These are phyloP conservation scores for Arabidopsis arenosa DNA, from an alignment of 345 rosid species.

Conservation along the genomic window DNA sequence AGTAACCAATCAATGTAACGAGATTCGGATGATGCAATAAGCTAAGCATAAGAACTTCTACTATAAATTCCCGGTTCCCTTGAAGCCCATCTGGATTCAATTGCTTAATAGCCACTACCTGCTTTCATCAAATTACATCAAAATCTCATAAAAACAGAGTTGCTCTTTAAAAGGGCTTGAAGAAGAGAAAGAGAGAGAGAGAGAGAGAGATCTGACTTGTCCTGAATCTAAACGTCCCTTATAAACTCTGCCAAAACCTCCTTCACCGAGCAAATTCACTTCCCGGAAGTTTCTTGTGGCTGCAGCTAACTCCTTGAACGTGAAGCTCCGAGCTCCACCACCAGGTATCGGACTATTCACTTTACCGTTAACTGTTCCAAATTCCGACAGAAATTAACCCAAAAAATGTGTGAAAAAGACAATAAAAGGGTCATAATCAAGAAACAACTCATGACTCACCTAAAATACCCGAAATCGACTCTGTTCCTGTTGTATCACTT, in stretches of 20 bases:
- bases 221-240: slow-evolving; percentile 83
- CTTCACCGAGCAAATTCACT: slow-evolving; percentile 85
- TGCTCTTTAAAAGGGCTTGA: slow-evolving; percentile 1
- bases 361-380: slow-evolving; percentile 49
- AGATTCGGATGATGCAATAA: slow-evolving; percentile 85
- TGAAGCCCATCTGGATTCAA: slow-evolving; percentile 90
- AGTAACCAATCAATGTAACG: slow-evolving; percentile 88
- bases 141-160: slow-evolving; percentile 1
- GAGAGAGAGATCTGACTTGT: slow-evolving; percentile 55
- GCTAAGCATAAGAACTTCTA: slow-evolving; percentile 97
- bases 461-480: slow-evolving; percentile 43
- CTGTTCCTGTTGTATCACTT: slow-evolving; percentile 48
- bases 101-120: slow-evolving; percentile 94
- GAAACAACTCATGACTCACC: slow-evolving; percentile 10
- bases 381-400: not conserved
- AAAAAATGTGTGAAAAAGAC: not conserved
- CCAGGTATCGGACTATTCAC: slow-evolving; percentile 44
- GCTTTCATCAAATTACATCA: slow-evolving; percentile 38
- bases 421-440: not conserved
- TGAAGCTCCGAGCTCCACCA: slow-evolving; percentile 79
- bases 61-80: slow-evolving; percentile 89
- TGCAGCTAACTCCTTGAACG: slow-evolving; percentile 75
- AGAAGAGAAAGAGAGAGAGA: not conserved
- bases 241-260: slow-evolving; percentile 95
- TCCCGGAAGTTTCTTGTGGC: slow-evolving; percentile 83